Evolutionary conservation across 2,329 filamentous ascomycete genomes (phyloP).

Genomic region (Trichophyton schoenleinii): DNA sequence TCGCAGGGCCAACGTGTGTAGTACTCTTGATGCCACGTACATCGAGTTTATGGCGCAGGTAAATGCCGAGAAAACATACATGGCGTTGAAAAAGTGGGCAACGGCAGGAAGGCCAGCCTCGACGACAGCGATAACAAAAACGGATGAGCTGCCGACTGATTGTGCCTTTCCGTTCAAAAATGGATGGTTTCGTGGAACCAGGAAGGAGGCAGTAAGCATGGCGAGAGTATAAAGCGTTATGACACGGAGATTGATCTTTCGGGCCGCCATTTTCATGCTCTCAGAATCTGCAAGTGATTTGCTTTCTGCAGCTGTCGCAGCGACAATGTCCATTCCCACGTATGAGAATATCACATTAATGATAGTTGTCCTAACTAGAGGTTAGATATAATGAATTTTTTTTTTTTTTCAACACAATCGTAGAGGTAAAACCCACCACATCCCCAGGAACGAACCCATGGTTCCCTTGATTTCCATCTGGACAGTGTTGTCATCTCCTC

Average conservation of each 20-base stretch:
- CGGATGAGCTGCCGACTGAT: slow-evolving; percentile 25
- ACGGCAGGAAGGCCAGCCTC: slow-evolving; percentile 26
- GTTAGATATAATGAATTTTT: slow-evolving; percentile 11
- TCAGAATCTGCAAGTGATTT: slow-evolving; percentile 30
- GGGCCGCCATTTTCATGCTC: slow-evolving; percentile 34
- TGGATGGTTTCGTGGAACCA: slow-evolving; percentile 31
- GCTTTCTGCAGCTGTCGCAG: slow-evolving; percentile 35
- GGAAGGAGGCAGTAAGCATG: slow-evolving; percentile 32
- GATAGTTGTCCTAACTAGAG: slow-evolving; percentile 30
- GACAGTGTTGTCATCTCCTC: slow-evolving; percentile 20
- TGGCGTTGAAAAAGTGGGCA: slow-evolving; percentile 34
- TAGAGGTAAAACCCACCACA: slow-evolving; percentile 23
- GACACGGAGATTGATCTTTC: slow-evolving; percentile 33
- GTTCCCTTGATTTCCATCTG: slow-evolving; percentile 22
- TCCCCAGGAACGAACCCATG: slow-evolving; percentile 27
- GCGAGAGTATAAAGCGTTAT: slow-evolving; percentile 34
- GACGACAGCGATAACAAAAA: slow-evolving; percentile 33
- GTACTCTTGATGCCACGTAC: slow-evolving; percentile 32
- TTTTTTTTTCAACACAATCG: not conserved
- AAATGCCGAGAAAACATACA: slow-evolving; percentile 35
- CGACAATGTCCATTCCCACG: slow-evolving; percentile 33
- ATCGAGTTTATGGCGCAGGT: slow-evolving; percentile 33
- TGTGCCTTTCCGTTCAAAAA: slow-evolving; percentile 31
- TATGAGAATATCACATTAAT: slow-evolving; percentile 33
- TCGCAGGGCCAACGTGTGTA: slow-evolving; percentile 32